phyloP scores from a whole-genome alignment of 805 yeast species.

The Maudiozyma pseudohumilis region DNA sequence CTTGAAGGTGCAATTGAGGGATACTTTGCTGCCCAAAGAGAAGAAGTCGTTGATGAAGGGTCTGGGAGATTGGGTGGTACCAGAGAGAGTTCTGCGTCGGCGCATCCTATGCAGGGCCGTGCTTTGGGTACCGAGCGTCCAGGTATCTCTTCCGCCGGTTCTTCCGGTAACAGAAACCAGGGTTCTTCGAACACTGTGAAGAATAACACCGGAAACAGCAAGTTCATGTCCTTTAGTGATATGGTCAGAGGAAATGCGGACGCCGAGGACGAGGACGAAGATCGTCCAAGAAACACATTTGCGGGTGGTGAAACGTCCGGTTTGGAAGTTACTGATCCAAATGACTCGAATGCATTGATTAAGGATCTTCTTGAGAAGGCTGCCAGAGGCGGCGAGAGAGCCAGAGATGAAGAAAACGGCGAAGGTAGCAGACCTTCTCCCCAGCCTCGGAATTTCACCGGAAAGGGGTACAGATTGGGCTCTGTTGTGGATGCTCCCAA shows the following conservation, averaged over 20 bases:
- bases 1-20: slow-evolving; percentile 24
- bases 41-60: neutral
- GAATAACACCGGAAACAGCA: slow-evolving; percentile 5
- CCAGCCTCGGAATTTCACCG: slow-evolving; percentile 28
- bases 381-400: slow-evolving; percentile 49
- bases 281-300: slow-evolving; percentile 51
- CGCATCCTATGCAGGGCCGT: neutral
- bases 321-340: slow-evolving; percentile 70
- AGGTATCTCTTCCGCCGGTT: neutral
- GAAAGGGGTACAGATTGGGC: slow-evolving; percentile 36
- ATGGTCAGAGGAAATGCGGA: slow-evolving; percentile 30
- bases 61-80: neutral
- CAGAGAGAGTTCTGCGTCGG: neutral
- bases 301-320: slow-evolving; percentile 68
- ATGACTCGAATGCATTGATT: slow-evolving; percentile 37
- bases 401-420: slow-evolving; percentile 16
- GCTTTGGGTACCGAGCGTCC: neutral
- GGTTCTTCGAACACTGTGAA: too few relatives aligned
- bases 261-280: slow-evolving; percentile 39
- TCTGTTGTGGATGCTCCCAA: slow-evolving; percentile 27
- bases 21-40: slow-evolving; percentile 14
- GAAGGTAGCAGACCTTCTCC: slow-evolving; percentile 20
- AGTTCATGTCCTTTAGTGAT: slow-evolving; percentile 33
- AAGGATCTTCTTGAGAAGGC: slow-evolving; percentile 59
- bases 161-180: neutral